Evolutionary conservation across 345 rosid genomes (phyloP), one percentile per base, ranked within the genome.

Genomic region (Citrus reticulata): DNA sequence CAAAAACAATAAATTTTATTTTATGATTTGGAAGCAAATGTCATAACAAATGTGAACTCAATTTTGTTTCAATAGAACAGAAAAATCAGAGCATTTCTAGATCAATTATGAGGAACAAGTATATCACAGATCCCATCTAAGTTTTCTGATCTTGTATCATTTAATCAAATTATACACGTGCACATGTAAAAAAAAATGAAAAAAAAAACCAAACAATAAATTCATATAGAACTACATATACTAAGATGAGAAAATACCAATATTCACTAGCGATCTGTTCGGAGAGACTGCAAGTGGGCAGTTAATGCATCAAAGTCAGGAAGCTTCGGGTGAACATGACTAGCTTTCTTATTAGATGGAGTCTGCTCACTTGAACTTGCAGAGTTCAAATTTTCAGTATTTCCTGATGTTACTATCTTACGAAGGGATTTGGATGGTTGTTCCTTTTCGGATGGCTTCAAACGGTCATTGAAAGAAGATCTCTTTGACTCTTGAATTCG

Each of bases 291-390:
- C 5, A 93, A 79, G 69, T 83, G 89, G 32, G 97, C 93, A 22
- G 88, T 73, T 40, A 95, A 64, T 42, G 83, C 68, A 9, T 95
- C 98, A 34, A 84, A 90, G 71, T 95, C 99, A 2, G 98, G 98
- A 81, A 93, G 99, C 82, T 93, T 95, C 4, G 99, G 99, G 78
- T 95, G 99, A 76, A 93, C 91, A 82, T 93, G 97, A 78, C 85
- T 83, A 68, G 91, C 87, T 79, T 76, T 90, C 61, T 83, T 83
- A 60, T 80, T 84, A 17, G 85, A 83, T 22, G 81, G 79, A 14
- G 72, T 5, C 69, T 76, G 67, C 5, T 40, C 78, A 7, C 32
- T 57, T 20, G 83, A 81, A 4, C 85, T 73, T 68, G 73, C 77
- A 29, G 78, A 70, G 32, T 81, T 81, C 2, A 42, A 70, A 29